These are phyloP conservation scores for Potentilla sterilis DNA, from an alignment of 306 rosid genomes.

Conservation along the genomic window DNA sequence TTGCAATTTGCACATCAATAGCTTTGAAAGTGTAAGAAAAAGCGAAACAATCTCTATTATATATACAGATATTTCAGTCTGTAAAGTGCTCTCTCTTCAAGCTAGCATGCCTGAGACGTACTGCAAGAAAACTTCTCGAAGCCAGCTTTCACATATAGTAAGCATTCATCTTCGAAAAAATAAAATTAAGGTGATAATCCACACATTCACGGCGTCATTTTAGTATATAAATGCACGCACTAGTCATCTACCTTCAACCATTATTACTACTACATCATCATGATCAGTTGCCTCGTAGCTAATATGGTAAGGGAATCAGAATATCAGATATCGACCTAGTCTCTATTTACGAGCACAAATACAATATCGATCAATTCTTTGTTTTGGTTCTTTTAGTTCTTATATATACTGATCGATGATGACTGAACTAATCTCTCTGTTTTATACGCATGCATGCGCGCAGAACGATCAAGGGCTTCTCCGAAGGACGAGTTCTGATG, in stretches of 20 bases:
- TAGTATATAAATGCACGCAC: background rate
- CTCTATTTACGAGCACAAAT: background rate
- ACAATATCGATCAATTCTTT: background rate
- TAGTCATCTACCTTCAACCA: background rate
- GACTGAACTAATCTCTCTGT: background rate
- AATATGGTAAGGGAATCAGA: background rate
- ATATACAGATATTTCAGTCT: slow-evolving; percentile 30
- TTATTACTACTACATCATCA: background rate
- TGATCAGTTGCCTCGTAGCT: background rate
- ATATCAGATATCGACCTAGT: background rate
- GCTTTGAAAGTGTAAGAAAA: background rate
- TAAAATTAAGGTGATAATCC: background rate
- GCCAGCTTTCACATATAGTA: slow-evolving; percentile 16
- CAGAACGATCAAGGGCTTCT: slow-evolving; percentile 35
- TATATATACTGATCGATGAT: background rate
- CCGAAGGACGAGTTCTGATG: slow-evolving; percentile 47
- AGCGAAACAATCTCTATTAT: slow-evolving; percentile 1
- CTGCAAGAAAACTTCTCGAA: slow-evolving; percentile 9
- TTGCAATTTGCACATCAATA: slow-evolving; percentile 35
- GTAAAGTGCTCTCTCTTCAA: slow-evolving; percentile 30
- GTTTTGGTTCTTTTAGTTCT: background rate
- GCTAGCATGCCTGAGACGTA: slow-evolving; percentile 18
- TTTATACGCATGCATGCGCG: slow-evolving; percentile 6
- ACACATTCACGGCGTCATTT: background rate
- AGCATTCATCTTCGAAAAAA: background rate